Evolutionary conservation across 2,329 filamentous ascomycete genomes (phyloP), one percentile per base, ranked within the genome.

Genomic region (Cladophialophora yegresii): DNA sequence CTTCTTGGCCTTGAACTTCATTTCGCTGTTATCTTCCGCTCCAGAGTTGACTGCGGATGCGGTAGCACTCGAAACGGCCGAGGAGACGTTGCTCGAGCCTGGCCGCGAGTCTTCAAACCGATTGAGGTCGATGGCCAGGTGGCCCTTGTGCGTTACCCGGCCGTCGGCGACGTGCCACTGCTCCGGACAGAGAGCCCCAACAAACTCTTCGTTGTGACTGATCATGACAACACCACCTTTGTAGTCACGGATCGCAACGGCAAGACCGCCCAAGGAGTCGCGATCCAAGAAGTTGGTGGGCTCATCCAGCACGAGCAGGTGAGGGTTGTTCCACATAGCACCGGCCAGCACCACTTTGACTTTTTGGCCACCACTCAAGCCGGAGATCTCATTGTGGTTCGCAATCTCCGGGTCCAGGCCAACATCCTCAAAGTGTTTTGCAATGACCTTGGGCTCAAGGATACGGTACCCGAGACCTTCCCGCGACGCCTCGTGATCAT

Each of bases 241-340:
- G 87, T 96, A 99, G 75, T 98, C 95, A 71, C 93, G 91, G 74
- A 99, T 98, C 70, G 95, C 95, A 47, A 96, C 92, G n/a, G 95
- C 93, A 61, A 99, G 86, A 78, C 93, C 95, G 75, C 95, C 96
- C 20, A 99, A 88, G 16, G 93, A 96, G 80, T 99, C 95, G 72
- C 95, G 92, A 76, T 99, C 95, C 83, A 99, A 87, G 85, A 97
- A 99, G 83, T 99, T 99, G 77, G 95, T 98, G 64, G 95, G 95
- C 81, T 99, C 93, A 84, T 99, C 95, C 26, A 99, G 89, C 55
- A 99, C 95, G 67, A 99, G 87, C 73, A 99, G 81, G 82, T 99
- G 95, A 0, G 95, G 95, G 83, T 98, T 98, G 82, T 98, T 97
- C 93, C 93, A 96, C 92, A 96, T 96, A 72, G 92, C 91, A 73